Evolutionary conservation across 306 rosid species (phyloP), one percentile per base, ranked within the genome.

Genomic region (Quercus aquifolioides): DNA sequence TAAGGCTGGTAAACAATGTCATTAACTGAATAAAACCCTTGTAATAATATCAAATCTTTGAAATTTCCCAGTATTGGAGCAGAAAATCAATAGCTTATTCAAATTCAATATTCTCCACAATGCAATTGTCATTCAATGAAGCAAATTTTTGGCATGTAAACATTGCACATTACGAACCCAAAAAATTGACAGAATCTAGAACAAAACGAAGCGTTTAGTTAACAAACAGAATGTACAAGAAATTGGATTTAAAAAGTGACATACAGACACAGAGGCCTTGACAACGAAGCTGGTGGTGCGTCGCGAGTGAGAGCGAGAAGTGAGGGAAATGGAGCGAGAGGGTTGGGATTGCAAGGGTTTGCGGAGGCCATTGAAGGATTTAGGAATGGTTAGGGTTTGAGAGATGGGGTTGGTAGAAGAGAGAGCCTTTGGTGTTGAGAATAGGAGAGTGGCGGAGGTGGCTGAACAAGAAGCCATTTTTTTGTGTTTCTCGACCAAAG

Each of bases 391-490:
- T 71, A 86, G 87, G 73, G 86, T 67, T 51, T 76, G 87, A 25
- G 92, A 74, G 82, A 76, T 19, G 67, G 78, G 79, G 30, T 84
- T 87, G 74, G 67, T 52, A 56, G 92, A 74, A 38, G 92, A 79
- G 87, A 90, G 84, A 43, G 83, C 85, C 49, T 78, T 71, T 21
- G 94, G 89, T 77, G 90, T 90, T 28, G 94, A 69, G 75, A 91
- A 87, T 78, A 95, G 58, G 74, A 89, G 88, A 68, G 97, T 81
- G 4, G 95, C 79, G 60, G 89, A 82, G 26, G 90, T 75, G 58
- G 99, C 82, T 6, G 90, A 85, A 78, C 85, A 84, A 15, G 91
- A 84, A 18, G 91, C 97, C 98, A 88, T 90, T 52, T 19, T 33
- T 1, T 4, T 9, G 43, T n/a, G 21, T 13, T 62, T 12, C 41